Evolutionary conservation across 495 filamentous ascomycete species (phyloP), one percentile per base, ranked within the genome.

Genomic region (Chlorociboria aeruginascens): DNA sequence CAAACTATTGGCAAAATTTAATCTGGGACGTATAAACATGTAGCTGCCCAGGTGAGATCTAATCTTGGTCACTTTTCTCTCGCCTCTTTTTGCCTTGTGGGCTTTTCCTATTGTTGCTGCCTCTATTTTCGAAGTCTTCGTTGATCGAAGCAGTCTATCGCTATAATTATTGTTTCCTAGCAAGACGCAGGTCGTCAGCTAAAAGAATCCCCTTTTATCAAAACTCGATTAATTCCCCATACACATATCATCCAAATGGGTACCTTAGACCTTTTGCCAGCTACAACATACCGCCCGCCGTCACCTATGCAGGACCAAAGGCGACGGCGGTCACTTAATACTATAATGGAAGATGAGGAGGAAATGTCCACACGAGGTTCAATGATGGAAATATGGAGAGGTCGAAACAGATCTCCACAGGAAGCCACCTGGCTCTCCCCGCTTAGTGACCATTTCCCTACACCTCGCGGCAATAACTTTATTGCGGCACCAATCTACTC

Each of bases 301-400:
- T 72, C 75, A 59, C 77, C 71, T 12, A 40, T 9, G 83, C 87
- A 75, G 84, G 85, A 63, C 61, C 68, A 64, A 62, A 70, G 67
- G 72, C 78, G 72, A 66, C 76, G 72, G 61, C 70, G 73, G 63
- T 63, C 66, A 53, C 82, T 89, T 85, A 87, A 89, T 85, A 83
- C 84, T 51, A 86, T 89, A 80, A 81, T 84, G 59, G 85, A 89
- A 68, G 82, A 89, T 60, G 73, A 70, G 49, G 39, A 62, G 17
- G 53, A 70, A 16, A 25, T 25, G 20, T 64, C 62, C 56, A 65
- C 64, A 32, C 58, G 69, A 35, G 50, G 63, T 45, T 49, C 61
- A 45, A 59, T 61, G 13, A 60, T 57, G 30, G 52, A 65, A 2
- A 60, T 56, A 25, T 52, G 59, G 3, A 61, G 54, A 45, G 38